Conservation (phyloP, 441 rosid genomes). For the Rhodomyrtus psidioides region DNA sequence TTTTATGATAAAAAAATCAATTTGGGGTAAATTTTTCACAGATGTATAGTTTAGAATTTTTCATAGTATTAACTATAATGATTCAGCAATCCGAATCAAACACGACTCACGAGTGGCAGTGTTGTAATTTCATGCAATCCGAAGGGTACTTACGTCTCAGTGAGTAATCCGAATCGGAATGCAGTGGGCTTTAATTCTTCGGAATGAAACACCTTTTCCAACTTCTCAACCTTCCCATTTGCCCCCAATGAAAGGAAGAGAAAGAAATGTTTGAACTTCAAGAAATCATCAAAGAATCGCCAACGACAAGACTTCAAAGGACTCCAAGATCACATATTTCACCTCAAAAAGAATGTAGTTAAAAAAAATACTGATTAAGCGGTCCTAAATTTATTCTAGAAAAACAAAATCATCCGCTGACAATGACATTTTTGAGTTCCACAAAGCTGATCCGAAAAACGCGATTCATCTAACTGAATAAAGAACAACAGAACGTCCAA, state of each 20-base stretch:
- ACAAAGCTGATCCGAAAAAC: neutral
- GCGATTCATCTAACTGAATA: neutral
- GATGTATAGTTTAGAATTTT: no score
- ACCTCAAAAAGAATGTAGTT: neutral
- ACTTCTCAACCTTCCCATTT: neutral
- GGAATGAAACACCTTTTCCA: neutral
- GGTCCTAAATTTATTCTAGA: neutral
- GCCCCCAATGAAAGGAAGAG: neutral
- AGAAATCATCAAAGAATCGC: neutral
- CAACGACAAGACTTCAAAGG: neutral
- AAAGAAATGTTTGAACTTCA: neutral
- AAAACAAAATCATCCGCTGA: neutral
- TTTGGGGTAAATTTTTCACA: no score
- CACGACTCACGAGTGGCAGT: neutral
- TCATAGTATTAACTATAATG: no score
- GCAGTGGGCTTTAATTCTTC: neutral
- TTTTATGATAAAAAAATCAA: no score
- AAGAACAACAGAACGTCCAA: accelerated
- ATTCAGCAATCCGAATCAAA: no score
- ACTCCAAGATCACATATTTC: neutral
- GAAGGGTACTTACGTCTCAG: neutral
- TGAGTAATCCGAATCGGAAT: neutral
- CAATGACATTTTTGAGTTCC: neutral
- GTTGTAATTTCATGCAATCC: neutral
- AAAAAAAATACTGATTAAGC: neutral